Conservation (phyloP, 202 grass and related monocot species). For the Carex arenaria region DNA sequence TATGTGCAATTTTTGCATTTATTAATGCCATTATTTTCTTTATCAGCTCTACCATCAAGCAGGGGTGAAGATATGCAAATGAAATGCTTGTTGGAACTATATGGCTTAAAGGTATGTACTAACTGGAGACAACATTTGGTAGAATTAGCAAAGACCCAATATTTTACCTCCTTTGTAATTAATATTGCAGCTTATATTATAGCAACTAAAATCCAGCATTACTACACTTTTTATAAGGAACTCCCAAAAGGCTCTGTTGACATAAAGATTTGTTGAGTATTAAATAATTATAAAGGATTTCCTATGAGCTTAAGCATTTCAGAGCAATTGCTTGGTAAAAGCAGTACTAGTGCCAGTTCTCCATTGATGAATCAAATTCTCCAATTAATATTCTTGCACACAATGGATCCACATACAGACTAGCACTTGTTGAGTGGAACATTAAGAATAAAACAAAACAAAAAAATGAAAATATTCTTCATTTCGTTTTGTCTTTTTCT, state of each 20-base stretch:
- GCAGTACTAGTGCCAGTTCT: not conserved
- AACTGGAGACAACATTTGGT: not conserved
- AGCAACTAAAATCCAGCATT: not conserved
- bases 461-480: not conserved
- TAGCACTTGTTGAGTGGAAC: not conserved
- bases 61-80: conserved; percentile 93
- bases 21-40: conserved; percentile 29
- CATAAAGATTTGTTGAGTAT: not conserved
- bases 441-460: not conserved
- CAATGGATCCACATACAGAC: not conserved
- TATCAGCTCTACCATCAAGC: conserved; percentile 70
- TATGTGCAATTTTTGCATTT: conserved; percentile 2
- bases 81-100: conserved; percentile 99
- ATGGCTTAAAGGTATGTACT: conserved; percentile 89
- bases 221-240: not conserved
- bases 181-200: not conserved
- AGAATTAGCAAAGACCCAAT: not conserved
- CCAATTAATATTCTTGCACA: not conserved
- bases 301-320: not conserved
- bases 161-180: not conserved
- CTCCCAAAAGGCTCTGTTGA: not conserved
- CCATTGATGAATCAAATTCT: not conserved
- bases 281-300: not conserved
- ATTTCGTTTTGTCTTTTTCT: conserved; percentile 24
- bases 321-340: not conserved